Conservation (phyloP, 208 protist species). For the Leishmania gerbilli region DNA sequence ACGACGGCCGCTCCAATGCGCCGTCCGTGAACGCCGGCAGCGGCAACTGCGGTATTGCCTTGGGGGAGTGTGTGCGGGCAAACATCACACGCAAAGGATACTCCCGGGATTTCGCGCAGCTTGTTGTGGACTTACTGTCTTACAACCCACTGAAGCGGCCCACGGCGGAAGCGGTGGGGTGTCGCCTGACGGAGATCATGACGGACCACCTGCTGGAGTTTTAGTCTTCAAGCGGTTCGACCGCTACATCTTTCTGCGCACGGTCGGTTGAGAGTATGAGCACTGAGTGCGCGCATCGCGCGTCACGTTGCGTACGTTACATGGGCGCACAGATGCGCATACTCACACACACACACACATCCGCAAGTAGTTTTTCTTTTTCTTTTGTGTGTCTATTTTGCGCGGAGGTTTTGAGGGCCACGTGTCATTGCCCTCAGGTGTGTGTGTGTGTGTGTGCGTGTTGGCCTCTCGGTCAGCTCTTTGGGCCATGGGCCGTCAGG, state of each 20-base stretch:
- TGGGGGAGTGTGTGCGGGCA: conserved; percentile 46
- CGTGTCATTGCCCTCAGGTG: neutral
- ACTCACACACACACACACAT: too few species aligned
- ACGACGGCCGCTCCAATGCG: conserved; percentile 8
- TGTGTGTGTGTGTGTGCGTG: neutral
- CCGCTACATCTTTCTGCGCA: neutral
- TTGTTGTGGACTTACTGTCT: conserved; percentile 59
- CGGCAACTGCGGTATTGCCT: conserved; percentile 25
- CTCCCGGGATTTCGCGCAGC: conserved; percentile 42
- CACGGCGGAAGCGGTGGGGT: conserved; percentile 31
- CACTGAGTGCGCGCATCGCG: neutral
- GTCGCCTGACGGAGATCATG: conserved; percentile 65
- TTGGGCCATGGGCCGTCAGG: neutral
- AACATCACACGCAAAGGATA: conserved; percentile 53
- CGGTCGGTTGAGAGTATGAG: neutral
- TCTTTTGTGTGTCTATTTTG: neutral
- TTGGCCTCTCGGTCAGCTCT: neutral
- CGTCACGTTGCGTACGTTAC: neutral
- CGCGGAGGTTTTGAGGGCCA: neutral
- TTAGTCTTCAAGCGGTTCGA: neutral
- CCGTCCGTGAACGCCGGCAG: neutral
- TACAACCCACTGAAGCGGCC: conserved; percentile 65
- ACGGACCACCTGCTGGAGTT: conserved; percentile 30
- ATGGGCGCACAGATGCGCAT: neutral
- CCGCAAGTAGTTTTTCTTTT: neutral